These are phyloP conservation scores for Colletotrichum sidae DNA, from an alignment of 2,329 filamentous ascomycete genomes.

Conservation along the genomic window DNA sequence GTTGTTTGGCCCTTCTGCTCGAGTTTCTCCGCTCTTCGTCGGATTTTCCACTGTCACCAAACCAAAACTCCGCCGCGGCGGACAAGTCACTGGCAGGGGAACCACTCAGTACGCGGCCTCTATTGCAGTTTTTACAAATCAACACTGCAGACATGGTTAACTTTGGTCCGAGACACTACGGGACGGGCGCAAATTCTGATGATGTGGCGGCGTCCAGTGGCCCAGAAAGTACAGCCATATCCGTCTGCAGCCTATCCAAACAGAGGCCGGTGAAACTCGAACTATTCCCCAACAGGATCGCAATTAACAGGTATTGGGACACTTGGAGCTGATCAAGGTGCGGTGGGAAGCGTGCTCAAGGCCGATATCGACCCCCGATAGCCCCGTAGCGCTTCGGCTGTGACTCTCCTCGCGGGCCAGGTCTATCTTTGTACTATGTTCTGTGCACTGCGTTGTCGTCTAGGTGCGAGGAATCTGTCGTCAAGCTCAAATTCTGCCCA, in stretches of 20 bases:
- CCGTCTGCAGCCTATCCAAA: conserved; percentile 27
- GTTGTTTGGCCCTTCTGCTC: not conserved
- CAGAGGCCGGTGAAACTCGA: conserved; percentile 21
- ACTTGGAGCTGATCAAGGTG: not conserved
- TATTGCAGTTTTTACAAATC: conserved; percentile 34
- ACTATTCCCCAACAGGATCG: conserved; percentile 13
- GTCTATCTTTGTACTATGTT: no score
- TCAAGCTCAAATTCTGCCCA: conserved; percentile 26
- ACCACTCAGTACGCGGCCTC: not conserved
- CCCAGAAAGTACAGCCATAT: conserved; percentile 35
- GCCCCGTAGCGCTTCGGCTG: not conserved
- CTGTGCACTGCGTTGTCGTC: no score
- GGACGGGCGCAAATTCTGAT: conserved; percentile 23
- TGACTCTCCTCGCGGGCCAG: not conserved
- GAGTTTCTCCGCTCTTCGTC: conserved; percentile 7
- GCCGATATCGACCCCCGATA: conserved; percentile 22
- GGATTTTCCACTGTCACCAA: not conserved
- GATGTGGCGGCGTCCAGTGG: conserved; percentile 31
- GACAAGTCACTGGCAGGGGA: conserved; percentile 23
- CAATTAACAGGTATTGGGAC: not conserved
- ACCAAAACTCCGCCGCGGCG: conserved; percentile 4
- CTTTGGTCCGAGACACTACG: conserved; percentile 22
- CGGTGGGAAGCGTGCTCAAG: conserved; percentile 7
- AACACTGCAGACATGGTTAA: conserved; percentile 13
- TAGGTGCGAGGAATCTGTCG: not conserved